Conservation (phyloP, 306 rosid species). For the Prunus persica region Prunus_persica_NCBIv2 NC_034015.1:15185501-15186000, state of each 20-base stretch:
- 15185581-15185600: conserved; percentile 69
- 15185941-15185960: conserved; percentile 38
- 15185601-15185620: conserved; percentile 42
- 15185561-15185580: conserved; percentile 24
- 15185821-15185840: conserved; percentile 73
- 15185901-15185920: conserved; percentile 46
- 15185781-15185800: conserved; percentile 82
- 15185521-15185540: conserved; percentile 20
- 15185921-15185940: conserved; percentile 22
- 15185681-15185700: conserved; percentile 96
- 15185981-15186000: conserved; percentile 47
- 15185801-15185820: conserved; percentile 92
- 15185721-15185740: conserved; percentile 80
- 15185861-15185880: conserved; percentile 82
- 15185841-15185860: conserved; percentile 50
- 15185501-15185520: background rate
- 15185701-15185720: conserved; percentile 69
- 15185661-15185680: conserved; percentile 51
- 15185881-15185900: conserved; percentile 79
- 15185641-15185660: conserved; percentile 31
- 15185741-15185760: conserved; percentile 42
- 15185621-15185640: conserved; percentile 47
- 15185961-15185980: conserved; percentile 59
- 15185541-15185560: conserved; percentile 33
- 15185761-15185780: conserved; percentile 76